A percentile compares a stretch with the other conserved stretches of the same genome.
These are phyloP conservation scores for Solanum aculeatissimum DNA, from an alignment of 305 asterid genomes.

Conservation along the genomic window DNA sequence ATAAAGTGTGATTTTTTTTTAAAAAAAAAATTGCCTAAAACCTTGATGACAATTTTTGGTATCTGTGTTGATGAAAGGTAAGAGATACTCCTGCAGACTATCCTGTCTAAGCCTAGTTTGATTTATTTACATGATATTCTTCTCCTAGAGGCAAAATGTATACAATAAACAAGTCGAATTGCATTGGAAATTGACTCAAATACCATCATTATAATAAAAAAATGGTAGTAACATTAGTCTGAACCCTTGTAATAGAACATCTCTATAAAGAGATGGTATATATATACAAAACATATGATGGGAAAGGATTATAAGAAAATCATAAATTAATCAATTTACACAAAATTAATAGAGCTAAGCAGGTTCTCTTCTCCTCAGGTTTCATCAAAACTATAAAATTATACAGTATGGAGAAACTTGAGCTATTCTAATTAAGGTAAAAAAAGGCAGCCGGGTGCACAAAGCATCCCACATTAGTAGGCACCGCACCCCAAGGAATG, in stretches of 20 bases:
- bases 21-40: neutral
- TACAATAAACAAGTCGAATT: neutral
- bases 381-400: neutral
- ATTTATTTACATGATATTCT: neutral
- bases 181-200: neutral
- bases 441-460: neutral
- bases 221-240: neutral
- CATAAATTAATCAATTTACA: slow-evolving; percentile 12
- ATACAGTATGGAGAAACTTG: slow-evolving; percentile 3
- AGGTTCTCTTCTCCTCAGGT: neutral
- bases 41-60: neutral
- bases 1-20: neutral
- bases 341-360: slow-evolving; percentile 3
- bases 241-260: neutral
- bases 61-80: neutral
- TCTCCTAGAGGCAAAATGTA: neutral
- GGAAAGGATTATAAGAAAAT: neutral
- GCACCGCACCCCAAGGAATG: neutral
- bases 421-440: slow-evolving; percentile 24
- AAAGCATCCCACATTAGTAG: neutral
- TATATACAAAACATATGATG: neutral
- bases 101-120: neutral
- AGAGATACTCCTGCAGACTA: neutral
- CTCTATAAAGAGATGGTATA: neutral
- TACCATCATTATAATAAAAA: neutral